These are phyloP conservation scores for Candida methanosorbosa DNA, from an alignment of 805 yeast genomes.

Conservation along the genomic window DNA sequence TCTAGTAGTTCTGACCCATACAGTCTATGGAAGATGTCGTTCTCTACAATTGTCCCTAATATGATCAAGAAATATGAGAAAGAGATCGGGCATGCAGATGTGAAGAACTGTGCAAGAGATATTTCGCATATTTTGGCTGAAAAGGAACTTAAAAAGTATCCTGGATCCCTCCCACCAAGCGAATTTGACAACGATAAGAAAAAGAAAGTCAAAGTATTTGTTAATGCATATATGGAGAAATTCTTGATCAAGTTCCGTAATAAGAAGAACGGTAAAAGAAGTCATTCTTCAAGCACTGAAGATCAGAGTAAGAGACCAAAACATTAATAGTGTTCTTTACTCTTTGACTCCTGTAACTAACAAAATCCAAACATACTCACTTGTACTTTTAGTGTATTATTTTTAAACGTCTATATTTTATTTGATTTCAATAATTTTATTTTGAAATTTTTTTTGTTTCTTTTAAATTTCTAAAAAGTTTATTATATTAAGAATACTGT, in stretches of 20 bases:
- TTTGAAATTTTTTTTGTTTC: too few relatives aligned
- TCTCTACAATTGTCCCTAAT: constrained; percentile 78
- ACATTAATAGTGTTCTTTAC: neutral
- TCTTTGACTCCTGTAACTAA: too few relatives aligned
- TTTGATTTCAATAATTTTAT: too few relatives aligned
- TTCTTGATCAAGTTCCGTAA: constrained; percentile 39
- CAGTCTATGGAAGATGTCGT: constrained; percentile 33
- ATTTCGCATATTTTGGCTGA: constrained; percentile 56
- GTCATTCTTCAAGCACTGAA: neutral
- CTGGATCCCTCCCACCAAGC: constrained; percentile 33
- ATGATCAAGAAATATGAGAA: constrained; percentile 56
- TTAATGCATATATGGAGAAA: constrained; percentile 58
- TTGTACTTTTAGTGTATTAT: too few relatives aligned
- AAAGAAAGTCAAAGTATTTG: constrained; percentile 60
- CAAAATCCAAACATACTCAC: too few relatives aligned
- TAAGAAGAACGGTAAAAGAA: constrained; percentile 22
- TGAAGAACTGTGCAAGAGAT: constrained; percentile 75
- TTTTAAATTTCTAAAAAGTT: too few relatives aligned
- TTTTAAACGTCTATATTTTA: too few relatives aligned
- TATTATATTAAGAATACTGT: too few relatives aligned
- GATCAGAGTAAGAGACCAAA: constrained; percentile 3
- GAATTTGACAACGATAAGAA: constrained; percentile 58
- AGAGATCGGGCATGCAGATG: constrained; percentile 60
- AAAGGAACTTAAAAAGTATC: constrained; percentile 51
- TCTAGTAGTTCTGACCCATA: neutral